A percentile compares a stretch with the other conserved stretches of the same genome.
Conservation (phyloP, 169 alveolate species). For the Plasmodium malariae region DNA sequence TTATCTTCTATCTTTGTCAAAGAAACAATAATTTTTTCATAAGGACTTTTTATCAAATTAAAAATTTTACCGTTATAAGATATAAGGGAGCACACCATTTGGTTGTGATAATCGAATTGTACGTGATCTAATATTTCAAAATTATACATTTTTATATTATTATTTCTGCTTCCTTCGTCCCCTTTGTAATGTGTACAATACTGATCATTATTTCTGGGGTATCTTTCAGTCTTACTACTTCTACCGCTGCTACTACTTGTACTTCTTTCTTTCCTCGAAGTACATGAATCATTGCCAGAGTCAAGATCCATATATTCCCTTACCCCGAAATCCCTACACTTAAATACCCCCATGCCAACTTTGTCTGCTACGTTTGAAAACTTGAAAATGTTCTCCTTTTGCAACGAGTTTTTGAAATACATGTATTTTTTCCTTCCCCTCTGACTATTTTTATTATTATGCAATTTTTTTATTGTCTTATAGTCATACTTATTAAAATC, state of each 20-base stretch:
- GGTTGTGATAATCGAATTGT: neutral
- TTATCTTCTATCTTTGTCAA: neutral
- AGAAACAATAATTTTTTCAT: constrained; percentile 14
- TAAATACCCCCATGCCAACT: constrained; percentile 5
- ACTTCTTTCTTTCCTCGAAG: too few relatives aligned
- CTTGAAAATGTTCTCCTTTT: constrained; percentile 3
- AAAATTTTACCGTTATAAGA: constrained; percentile 26
- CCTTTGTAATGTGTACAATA: neutral
- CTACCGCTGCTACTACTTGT: neutral
- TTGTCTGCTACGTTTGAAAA: constrained; percentile 12
- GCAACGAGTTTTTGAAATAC: constrained; percentile 29
- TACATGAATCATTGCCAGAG: neutral
- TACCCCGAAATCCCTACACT: neutral
- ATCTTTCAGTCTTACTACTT: neutral
- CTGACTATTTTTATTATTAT: neutral
- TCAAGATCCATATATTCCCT: too few relatives aligned
- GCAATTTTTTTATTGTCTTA: neutral
- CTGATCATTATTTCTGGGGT: neutral
- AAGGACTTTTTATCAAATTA: constrained; percentile 8
- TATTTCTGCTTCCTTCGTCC: neutral
- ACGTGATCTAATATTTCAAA: constrained; percentile 14
- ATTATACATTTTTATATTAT: neutral
- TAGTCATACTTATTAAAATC: neutral
- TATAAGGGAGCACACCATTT: constrained; percentile 19
- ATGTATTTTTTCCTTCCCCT: neutral